Conservation (phyloP, 768 basidiomycete genomes). For the Pleurotus tuber-regium region DNA sequence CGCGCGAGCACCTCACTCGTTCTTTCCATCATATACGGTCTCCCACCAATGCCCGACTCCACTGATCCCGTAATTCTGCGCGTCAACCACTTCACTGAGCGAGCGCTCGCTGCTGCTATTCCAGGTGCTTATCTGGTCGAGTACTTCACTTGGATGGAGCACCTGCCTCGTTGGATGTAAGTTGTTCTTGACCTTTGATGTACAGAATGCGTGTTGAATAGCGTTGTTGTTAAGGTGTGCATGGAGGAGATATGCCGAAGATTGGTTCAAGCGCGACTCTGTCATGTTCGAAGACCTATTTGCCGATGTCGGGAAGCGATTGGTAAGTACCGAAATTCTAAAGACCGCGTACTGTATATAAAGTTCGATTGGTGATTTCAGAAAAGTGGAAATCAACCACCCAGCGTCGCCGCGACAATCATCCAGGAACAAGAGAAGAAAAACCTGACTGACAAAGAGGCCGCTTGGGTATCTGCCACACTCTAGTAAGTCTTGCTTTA, state of each 20-base stretch:
- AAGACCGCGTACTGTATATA: no score
- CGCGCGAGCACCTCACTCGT: slow-evolving; percentile 12
- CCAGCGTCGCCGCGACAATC: slow-evolving; percentile 12
- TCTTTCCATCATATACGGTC: slow-evolving; percentile 16
- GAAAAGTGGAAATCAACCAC: slow-evolving; percentile 11
- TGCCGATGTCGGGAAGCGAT: slow-evolving; percentile 10
- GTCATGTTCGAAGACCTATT: slow-evolving; percentile 12
- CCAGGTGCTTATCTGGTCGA: slow-evolving; percentile 34
- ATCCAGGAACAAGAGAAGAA: slow-evolving; percentile 11
- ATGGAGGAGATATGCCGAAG: slow-evolving; percentile 15
- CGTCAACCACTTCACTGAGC: slow-evolving; percentile 19
- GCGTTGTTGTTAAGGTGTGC: no score
- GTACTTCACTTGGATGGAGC: slow-evolving; percentile 29
- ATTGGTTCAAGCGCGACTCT: slow-evolving; percentile 12
- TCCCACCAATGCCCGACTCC: slow-evolving; percentile 6
- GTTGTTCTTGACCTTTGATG: neutral
- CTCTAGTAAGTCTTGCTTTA: slow-evolving; percentile 13
- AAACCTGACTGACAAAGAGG: slow-evolving; percentile 12
- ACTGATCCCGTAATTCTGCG: slow-evolving; percentile 14
- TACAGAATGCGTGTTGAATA: no score
- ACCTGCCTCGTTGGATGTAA: slow-evolving; percentile 25
- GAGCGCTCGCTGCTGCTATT: slow-evolving; percentile 26
- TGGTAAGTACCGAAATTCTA: slow-evolving; percentile 10
- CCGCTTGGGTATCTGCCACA: slow-evolving; percentile 16
- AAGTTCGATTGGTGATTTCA: no score